Evolutionary conservation across 2,329 filamentous ascomycete genomes (phyloP), one percentile per base, ranked within the genome.

Genomic region (Fusarium metavorans): DNA sequence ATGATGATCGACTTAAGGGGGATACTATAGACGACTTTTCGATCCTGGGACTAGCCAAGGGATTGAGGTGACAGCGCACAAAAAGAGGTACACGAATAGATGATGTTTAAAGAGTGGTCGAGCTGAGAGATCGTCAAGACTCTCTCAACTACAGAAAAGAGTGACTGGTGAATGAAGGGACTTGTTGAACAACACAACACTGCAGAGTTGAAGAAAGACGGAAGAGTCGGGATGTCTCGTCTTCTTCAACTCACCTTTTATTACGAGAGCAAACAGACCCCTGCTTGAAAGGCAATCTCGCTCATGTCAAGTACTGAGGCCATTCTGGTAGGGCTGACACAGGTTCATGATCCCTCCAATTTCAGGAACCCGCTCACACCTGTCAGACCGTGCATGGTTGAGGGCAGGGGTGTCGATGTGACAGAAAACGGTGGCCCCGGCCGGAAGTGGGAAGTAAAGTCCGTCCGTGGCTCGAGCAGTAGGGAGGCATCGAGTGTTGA

Each of bases 321-420:
- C 76, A 72, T 73, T 78, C 60, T 23, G 50, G 71, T 77, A 79
- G 75, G 77, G 77, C 77, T 78, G 77, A 77, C 56, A 77, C 77
- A 74, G 16, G 50, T 61, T 60, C 39, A n/a, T 39, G 56, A 67
- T 72, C 75, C 77, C 60, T 79, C 70, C 73, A 79, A 79, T 79
- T 77, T 79, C 71, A 59, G 48, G 64, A 48, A 48, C 43, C 43
- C 43, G 43, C 43, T 6, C n/a, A 45, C 23, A 27, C 45, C 64
- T 61, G 60, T 25, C 52, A 37, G 50, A 59, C 3, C 14, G 35
- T 56, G 23, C 43, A 48, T 23, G 43, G 43, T n/a, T n/a, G n/a
- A n/a, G 41, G 14, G 6, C 48, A 52, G 48, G 64, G 75, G 32
- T 57, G 14, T 7, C n/a, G 25, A 45, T 30, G 66, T 68, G 69